phyloP scores from a whole-genome alignment of 495 filamentous ascomycete species.

The Aspergillus bridgeri region DNA sequence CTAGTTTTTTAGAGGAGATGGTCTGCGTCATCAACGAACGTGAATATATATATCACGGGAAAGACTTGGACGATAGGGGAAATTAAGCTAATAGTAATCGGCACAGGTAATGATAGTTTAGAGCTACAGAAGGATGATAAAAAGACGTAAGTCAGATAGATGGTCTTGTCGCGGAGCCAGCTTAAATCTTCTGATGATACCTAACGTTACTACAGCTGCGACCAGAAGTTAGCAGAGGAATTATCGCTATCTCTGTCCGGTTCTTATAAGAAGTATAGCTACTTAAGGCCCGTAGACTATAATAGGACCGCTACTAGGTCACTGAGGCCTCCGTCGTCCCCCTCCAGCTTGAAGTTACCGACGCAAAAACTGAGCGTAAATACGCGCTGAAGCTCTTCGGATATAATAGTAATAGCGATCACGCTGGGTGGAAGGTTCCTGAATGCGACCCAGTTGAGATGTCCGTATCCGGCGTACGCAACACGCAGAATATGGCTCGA shows the following conservation, averaged over 20 bases:
- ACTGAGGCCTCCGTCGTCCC: constrained; percentile 8
- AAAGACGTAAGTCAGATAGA: constrained; percentile 15
- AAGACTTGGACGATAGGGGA: not conserved
- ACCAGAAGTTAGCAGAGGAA: constrained; percentile 8
- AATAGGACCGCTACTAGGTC: constrained; percentile 12
- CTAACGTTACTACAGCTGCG: not conserved
- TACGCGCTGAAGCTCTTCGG: constrained; percentile 11
- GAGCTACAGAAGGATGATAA: constrained; percentile 7
- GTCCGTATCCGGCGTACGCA: constrained; percentile 11
- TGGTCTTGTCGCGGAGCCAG: constrained; percentile 14
- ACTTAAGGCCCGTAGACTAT: constrained; percentile 12
- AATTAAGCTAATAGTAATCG: not conserved
- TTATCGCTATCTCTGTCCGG: constrained; percentile 15
- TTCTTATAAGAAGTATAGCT: constrained; percentile 15
- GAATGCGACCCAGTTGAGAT: constrained; percentile 19
- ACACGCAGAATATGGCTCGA: constrained; percentile 15
- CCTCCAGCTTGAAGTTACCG: constrained; percentile 4
- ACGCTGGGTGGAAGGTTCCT: constrained; percentile 10
- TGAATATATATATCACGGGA: constrained; percentile 14
- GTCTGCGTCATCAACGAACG: not conserved
- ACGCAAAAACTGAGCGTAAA: constrained; percentile 8
- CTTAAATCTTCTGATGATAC: constrained; percentile 8
- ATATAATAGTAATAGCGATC: constrained; percentile 13
- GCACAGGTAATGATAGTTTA: not conserved
- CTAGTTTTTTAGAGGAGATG: constrained; percentile 3